Percentiles rank a stretch among this genome's conserved stretches.
Conservation (phyloP, 257 asterid genomes). For the Ilex aquifolium region DNA sequence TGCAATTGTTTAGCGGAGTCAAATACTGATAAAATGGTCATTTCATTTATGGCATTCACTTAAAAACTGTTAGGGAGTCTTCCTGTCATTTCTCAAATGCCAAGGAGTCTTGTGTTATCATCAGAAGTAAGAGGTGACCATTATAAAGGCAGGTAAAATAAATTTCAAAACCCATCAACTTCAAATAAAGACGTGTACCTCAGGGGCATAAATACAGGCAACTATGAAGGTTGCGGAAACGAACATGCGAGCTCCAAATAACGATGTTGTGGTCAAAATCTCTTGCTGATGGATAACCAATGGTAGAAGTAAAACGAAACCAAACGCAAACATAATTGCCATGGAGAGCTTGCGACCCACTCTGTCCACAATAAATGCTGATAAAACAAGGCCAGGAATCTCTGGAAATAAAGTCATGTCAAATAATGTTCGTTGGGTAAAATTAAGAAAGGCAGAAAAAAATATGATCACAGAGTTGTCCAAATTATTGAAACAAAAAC, state of each 20-base stretch:
- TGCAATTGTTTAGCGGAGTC: no score
- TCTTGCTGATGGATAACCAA: constrained; percentile 40
- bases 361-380: constrained; percentile 59
- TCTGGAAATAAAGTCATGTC: constrained; percentile 31
- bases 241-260: constrained; percentile 73
- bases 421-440: neutral
- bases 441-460: neutral
- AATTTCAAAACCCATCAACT: no score
- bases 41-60: no score
- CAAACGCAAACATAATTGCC: constrained; percentile 39
- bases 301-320: constrained; percentile 50
- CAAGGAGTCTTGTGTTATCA: no score
- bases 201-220: constrained; percentile 54
- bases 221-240: constrained; percentile 48
- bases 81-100: no score
- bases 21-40: no score
- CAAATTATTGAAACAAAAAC: neutral
- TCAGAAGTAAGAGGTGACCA: no score
- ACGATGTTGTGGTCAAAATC: constrained; percentile 34
- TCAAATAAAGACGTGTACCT: constrained; percentile 30
- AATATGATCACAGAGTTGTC: neutral
- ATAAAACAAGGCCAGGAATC: constrained; percentile 63
- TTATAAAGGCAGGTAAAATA: no score
- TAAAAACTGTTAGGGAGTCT: no score
- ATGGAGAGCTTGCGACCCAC: constrained; percentile 64